phyloP scores from a whole-genome alignment of 805 yeast species.

The Ogataea glucozyma region DNA sequence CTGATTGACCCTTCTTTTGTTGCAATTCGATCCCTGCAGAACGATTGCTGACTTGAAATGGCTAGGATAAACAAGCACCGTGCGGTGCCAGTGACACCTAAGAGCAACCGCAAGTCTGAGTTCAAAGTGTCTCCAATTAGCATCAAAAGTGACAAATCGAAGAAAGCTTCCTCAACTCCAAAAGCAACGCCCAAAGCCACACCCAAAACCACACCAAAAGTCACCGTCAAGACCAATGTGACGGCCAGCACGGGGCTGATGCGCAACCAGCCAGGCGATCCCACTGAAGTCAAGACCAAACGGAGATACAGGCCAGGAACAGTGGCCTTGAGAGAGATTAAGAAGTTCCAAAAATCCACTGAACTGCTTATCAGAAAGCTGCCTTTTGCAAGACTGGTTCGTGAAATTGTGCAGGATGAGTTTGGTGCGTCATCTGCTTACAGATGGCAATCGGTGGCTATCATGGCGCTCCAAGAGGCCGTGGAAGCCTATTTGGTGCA shows the following conservation, averaged over 20 bases:
- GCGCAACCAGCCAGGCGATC: conserved; percentile 58
- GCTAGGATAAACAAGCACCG: conserved; percentile 28
- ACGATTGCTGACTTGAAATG: too few relatives aligned
- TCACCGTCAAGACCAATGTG: conserved; percentile 5
- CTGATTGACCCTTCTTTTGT: too few relatives aligned
- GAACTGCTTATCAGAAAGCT: conserved; percentile 67
- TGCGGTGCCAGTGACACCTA: conserved; percentile 22
- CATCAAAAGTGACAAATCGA: conserved; percentile 11
- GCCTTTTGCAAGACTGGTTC: conserved; percentile 76
- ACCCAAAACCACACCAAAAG: conserved; percentile 9
- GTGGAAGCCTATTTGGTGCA: conserved; percentile 76
- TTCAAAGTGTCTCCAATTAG: conserved; percentile 20
- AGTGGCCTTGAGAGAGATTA: conserved; percentile 64
- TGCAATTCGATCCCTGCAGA: too few relatives aligned
- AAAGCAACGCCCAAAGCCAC: conserved; percentile 10
- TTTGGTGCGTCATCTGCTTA: conserved; percentile 54
- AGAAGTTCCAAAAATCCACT: conserved; percentile 65
- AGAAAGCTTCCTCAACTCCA: conserved; percentile 9
- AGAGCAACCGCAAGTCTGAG: conserved; percentile 10
- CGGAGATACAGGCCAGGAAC: conserved; percentile 63
- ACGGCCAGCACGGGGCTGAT: conserved; percentile 38
- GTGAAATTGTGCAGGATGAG: conserved; percentile 67
- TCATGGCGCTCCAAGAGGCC: conserved; percentile 78
- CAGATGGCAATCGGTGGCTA: conserved; percentile 79
- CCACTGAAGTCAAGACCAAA: conserved; percentile 35